Base-by-base conservation (phyloP, 768 basidiomycete species). In the Fomitopsis serialis region DNA sequence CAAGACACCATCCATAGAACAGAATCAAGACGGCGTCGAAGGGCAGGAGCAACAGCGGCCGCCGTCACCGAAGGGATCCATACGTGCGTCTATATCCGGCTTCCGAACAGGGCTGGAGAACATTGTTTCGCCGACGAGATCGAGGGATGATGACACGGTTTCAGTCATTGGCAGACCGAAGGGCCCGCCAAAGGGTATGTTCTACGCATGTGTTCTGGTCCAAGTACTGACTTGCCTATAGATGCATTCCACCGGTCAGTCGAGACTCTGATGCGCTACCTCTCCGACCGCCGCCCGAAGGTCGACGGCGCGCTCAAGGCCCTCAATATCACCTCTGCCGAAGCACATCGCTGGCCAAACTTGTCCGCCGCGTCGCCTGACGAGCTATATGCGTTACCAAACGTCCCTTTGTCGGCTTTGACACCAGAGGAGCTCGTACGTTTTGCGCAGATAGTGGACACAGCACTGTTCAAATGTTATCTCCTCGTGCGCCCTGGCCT, bases 381-480 rank as follows among this genome's bases (percentile, higher is more conserved):
- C 7, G 87, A 95, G 37, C 80, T 98, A 11, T 85, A 92, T 48
- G 74, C 76, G 0, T 70, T 95, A 10, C 95, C 96, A 0, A 85
- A 89, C 55, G 76, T 81, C 0, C 85, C 92, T 0, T 71, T 94
- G 43, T 72, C 81, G 0, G 74, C 79, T 2, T 74, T 98, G 21
- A 86, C 82, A 0, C 87, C 94, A 2, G 90, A 90, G 55, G 88
- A 97, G 58, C 76, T 98, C 6, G 74, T 95, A 35, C 79, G 91
- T 19, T 91, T 87, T 52, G 93, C 94, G 0, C 95, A 98, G 70
- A 84, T 98, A 32, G 89, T 98, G 23, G 92, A 98, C 62, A 98
- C 97, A 1, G 95, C 91, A 9, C 71, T 98, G 58, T 94, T 98
- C 70, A 96, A 97, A 70, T 85, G 88, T 2, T 97, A 96, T 67